phyloP scores from a whole-genome alignment of 1,284 basidiomycete genomes.

The Xerocomus amazonicus region DNA sequence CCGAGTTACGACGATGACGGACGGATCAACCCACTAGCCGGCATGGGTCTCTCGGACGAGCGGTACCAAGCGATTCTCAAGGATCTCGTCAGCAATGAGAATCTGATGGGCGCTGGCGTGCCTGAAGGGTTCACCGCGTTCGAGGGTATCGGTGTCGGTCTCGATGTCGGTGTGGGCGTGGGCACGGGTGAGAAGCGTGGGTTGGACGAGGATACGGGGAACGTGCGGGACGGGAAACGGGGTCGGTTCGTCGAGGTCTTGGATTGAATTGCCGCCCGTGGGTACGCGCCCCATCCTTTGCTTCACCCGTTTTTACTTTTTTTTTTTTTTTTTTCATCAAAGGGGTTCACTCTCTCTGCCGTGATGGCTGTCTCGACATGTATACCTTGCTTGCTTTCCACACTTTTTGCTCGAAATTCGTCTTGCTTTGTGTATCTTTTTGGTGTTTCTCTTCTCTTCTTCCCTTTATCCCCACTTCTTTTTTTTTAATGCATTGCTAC shows the following conservation, averaged over 20 bases:
- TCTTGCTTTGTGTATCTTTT: not conserved
- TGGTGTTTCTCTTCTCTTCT: no score
- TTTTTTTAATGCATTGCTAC: slow-evolving; percentile 7
- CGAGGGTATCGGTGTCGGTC: slow-evolving; percentile 20
- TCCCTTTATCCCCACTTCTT: no score
- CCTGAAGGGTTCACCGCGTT: slow-evolving; percentile 30
- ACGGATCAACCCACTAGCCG: slow-evolving; percentile 69
- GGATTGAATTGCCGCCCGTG: slow-evolving; percentile 40
- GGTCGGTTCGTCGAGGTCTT: slow-evolving; percentile 71
- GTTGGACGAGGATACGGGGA: slow-evolving; percentile 41
- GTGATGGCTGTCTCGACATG: no score
- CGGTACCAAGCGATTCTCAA: slow-evolving; percentile 69
- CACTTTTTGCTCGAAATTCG: not conserved
- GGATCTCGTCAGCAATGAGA: slow-evolving; percentile 58
- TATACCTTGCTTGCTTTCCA: no score
- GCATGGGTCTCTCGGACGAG: slow-evolving; percentile 73
- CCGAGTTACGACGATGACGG: slow-evolving; percentile 42
- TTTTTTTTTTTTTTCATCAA: no score
- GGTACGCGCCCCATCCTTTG: no score
- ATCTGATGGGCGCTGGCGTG: slow-evolving; percentile 40
- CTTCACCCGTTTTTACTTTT: no score
- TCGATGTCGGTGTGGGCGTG: slow-evolving; percentile 22
- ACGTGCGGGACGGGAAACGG: slow-evolving; percentile 56
- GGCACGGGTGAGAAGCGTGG: slow-evolving; percentile 37
- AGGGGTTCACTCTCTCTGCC: no score